Conservation (phyloP, 164 flowering plant genomes). For the Liquidambar formosana region DNA sequence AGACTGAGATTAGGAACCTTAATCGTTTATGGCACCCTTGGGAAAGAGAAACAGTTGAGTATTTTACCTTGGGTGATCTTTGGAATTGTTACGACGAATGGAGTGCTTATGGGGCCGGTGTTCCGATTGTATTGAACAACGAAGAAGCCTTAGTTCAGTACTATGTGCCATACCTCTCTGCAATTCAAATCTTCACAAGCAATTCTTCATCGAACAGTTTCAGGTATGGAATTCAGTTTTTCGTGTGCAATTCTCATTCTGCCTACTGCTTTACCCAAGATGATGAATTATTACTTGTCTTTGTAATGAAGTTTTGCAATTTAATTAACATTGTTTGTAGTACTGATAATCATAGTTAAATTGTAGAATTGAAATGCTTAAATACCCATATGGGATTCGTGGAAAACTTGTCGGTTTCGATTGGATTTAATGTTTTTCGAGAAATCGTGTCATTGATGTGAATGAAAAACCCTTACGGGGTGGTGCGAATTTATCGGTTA, state of each 20-base stretch:
- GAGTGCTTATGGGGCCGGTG: conserved; percentile 97
- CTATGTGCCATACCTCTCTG: conserved; percentile 96
- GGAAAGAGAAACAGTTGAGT: conserved; percentile 82
- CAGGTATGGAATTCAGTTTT: conserved; percentile 35
- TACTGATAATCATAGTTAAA: background rate
- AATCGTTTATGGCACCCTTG: conserved; percentile 85
- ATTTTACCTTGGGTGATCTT: conserved; percentile 76
- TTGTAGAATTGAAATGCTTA: background rate
- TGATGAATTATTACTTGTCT: too few species aligned
- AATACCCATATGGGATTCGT: background rate
- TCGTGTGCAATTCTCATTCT: background rate
- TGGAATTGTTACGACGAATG: conserved; percentile 92
- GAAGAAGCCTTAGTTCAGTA: conserved; percentile 81
- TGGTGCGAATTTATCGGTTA: too few species aligned
- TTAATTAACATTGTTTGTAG: too few species aligned
- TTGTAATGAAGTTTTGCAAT: too few species aligned
- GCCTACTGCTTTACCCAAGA: too few species aligned
- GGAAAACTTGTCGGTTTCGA: background rate
- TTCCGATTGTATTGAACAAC: conserved; percentile 47
- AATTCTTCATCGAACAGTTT: conserved; percentile 39
- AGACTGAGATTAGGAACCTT: conserved; percentile 66
- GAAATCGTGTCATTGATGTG: too few species aligned
- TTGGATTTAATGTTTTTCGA: too few species aligned
- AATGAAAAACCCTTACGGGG: too few species aligned
- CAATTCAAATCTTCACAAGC: conserved; percentile 85